Conservation (phyloP, 1,284 basidiomycete genomes). For the Thelephora terrestris region DNA sequence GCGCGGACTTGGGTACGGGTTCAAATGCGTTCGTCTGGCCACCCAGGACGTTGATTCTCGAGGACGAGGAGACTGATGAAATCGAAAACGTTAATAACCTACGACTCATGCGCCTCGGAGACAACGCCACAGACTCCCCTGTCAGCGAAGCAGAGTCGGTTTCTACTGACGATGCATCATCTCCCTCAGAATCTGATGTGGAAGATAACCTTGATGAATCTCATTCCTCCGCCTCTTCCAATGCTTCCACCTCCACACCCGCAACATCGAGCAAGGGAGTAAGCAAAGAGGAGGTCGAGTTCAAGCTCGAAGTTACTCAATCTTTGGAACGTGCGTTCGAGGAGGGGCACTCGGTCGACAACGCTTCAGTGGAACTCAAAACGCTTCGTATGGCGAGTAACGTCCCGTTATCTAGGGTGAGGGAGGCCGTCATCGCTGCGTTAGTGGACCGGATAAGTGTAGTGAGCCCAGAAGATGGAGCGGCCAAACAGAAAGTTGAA, state of each 20-base stretch:
- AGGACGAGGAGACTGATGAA: constrained; percentile 52
- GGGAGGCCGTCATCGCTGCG: constrained; percentile 67
- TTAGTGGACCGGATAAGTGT: constrained; percentile 60
- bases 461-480: constrained; percentile 29
- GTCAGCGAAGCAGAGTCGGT: constrained; percentile 14
- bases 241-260: constrained; percentile 26
- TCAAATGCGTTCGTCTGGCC: constrained; percentile 71
- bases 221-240: constrained; percentile 32
- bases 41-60: constrained; percentile 31
- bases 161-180: constrained; percentile 47
- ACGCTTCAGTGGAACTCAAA: constrained; percentile 88
- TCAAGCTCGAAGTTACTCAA: constrained; percentile 65
- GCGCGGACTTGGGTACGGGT: constrained; percentile 35
- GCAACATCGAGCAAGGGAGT: constrained; percentile 24
- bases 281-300: constrained; percentile 55
- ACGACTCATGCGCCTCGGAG: constrained; percentile 62
- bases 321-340: constrained; percentile 84
- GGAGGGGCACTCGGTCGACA: constrained; percentile 86
- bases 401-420: constrained; percentile 68
- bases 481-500: constrained; percentile 43
- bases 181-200: constrained; percentile 26
- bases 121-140: constrained; percentile 48
- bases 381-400: constrained; percentile 92
- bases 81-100: constrained; percentile 53
- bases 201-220: constrained; percentile 22